Base-by-base conservation (phyloP, 2,329 filamentous ascomycete genomes). In the Tetracladium maxilliforme region DNA sequence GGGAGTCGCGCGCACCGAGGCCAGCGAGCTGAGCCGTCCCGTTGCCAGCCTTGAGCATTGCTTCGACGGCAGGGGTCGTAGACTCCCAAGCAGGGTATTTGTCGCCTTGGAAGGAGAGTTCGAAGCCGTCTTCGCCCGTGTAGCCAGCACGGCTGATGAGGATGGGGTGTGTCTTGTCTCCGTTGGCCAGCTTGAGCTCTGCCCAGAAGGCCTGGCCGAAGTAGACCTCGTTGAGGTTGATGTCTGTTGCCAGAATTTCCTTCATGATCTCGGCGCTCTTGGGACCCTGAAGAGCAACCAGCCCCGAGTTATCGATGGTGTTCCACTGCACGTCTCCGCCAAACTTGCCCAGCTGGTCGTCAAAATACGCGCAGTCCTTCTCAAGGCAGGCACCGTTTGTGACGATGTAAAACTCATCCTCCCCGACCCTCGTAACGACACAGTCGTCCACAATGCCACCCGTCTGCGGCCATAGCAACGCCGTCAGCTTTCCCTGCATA, bases 41-140 rank as follows among this genome's bases (percentile, higher is more conserved):
- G 8, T 73, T 69, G 14, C 74, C 74, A 21, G 40, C 44, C 21
- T 58, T 52, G 11, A 49, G 35, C 1, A 61, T 58, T 16, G 66
- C 57, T 47, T 84, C 64, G 5, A 80, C 75, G 20, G 86, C 64
- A 12, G 58, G 56, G 6, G 70, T 63, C 7, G 75, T 71, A n/a
- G n/a, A n/a, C 39, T 74, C 66, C 14, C 63, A 61, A 0, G 69
- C 64, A 2, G 77, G 70, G n/a, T n/a, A n/a, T n/a, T n/a, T n/a
- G n/a, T n/a, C n/a, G n/a, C n/a, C n/a, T n/a, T n/a, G n/a, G 40
- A 94, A 79, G 20, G 81, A 90, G 43, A 98, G 82, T 57, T 98
- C 90, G 53, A 98, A 98, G 21, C 90, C 90, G 49, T 98, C 90
- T 58, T 98, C 90, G 31, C 90, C 90, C 1, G 90, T 98, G 59